Evolutionary conservation across 2,329 filamentous ascomycete species (phyloP).

Genomic region (Sporothrix euskadiensis): DNA sequence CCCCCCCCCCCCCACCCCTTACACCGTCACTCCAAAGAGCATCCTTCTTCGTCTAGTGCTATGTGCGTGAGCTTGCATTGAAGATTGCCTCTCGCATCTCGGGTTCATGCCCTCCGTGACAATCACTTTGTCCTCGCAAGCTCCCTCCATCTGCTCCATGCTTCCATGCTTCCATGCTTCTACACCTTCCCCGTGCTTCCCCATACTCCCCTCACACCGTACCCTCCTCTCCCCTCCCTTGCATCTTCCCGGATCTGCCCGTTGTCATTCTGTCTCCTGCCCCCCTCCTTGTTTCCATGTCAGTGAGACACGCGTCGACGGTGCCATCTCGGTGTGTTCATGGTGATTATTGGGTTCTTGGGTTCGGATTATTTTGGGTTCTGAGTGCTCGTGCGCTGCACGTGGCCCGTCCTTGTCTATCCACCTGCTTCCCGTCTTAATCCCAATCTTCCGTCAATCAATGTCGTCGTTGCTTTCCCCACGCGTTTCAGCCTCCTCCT

Average conservation of each 20-base stretch:
- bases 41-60: conserved; percentile 19
- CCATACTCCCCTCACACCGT: conserved; percentile 11
- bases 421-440: conserved; percentile 19
- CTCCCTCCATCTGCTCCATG: neutral
- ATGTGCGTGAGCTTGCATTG: conserved; percentile 2
- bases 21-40: neutral
- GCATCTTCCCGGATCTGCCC: conserved; percentile 2
- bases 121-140: neutral
- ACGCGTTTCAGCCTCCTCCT: conserved; percentile 15
- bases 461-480: conserved; percentile 16
- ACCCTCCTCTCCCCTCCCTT: neutral
- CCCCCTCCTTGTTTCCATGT: neutral
- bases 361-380: neutral
- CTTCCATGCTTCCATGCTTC: too few relatives aligned
- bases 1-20: neutral
- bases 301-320: conserved; percentile 1
- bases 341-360: neutral
- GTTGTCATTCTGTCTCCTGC: neutral
- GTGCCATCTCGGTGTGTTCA: neutral
- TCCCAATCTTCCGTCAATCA: conserved; percentile 18
- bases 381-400: neutral
- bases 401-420: conserved; percentile 6
- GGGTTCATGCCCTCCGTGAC: conserved; percentile 22
- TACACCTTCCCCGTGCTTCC: conserved; percentile 1
- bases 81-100: conserved; percentile 22